Conservation (phyloP, 2,329 filamentous ascomycete genomes). For the Penicillium sp. region DNA sequence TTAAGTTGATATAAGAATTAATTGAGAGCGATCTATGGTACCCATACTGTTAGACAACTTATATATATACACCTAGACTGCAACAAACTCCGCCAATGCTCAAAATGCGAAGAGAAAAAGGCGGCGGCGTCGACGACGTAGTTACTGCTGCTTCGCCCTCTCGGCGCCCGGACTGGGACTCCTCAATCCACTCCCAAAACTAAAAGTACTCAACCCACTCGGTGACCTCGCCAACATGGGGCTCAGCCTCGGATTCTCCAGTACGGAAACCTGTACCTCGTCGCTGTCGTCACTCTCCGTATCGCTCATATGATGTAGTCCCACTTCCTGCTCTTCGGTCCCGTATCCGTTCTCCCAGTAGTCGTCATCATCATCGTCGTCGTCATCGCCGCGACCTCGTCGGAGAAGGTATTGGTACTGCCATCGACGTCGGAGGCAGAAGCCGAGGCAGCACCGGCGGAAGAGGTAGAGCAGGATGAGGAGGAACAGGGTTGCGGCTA, state of each 20-base stretch:
- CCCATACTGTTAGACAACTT: too few species aligned
- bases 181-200: background rate
- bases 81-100: background rate
- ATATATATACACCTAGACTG: background rate
- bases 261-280: background rate
- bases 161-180: background rate
- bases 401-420: background rate
- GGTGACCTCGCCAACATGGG: background rate
- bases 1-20: background rate
- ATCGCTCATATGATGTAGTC: constrained; percentile 2
- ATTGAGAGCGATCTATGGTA: background rate
- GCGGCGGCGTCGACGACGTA: too few species aligned
- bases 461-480: background rate
- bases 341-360: background rate
- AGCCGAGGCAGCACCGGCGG: constrained; percentile 1
- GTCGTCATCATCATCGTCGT: background rate
- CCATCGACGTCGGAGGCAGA: background rate
- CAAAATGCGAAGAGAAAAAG: background rate
- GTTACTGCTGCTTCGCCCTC: background rate
- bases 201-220: background rate
- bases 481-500: background rate
- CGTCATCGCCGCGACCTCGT: background rate
- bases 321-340: background rate
- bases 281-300: constrained; percentile 8
- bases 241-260: constrained; percentile 2